phyloP scores from a whole-genome alignment of 345 rosid species.

The Aurinia saxatilis region DNA sequence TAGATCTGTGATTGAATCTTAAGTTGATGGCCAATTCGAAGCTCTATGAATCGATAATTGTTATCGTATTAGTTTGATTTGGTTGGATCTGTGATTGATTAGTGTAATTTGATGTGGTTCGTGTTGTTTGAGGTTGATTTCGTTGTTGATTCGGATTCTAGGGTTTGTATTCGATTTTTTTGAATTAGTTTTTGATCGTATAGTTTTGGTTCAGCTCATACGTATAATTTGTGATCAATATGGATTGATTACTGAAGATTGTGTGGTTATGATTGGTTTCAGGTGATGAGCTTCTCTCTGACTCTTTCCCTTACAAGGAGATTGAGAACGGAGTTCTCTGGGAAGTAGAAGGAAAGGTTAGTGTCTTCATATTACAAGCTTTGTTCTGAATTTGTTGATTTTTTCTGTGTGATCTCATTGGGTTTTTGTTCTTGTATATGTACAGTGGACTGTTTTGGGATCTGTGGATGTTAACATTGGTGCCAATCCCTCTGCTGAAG shows the following conservation, averaged over 20 bases:
- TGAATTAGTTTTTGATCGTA: neutral
- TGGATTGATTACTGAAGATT: no score
- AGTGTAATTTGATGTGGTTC: neutral
- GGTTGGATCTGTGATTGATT: slow-evolving; percentile 10
- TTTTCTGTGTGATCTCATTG: neutral
- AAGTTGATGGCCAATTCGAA: neutral
- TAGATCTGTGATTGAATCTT: slow-evolving; percentile 9
- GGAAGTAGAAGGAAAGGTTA: slow-evolving; percentile 95
- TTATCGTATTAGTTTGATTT: neutral
- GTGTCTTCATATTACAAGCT: neutral
- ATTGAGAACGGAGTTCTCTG: slow-evolving; percentile 59
- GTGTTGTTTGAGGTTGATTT: neutral
- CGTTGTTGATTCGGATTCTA: neutral
- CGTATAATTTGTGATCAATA: no score
- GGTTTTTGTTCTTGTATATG: neutral
- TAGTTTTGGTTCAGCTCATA: no score
- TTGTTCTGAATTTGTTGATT: neutral
- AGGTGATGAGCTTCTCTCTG: slow-evolving; percentile 96
- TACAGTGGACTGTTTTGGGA: slow-evolving; percentile 83
- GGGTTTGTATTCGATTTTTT: neutral
- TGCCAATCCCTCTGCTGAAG: slow-evolving; percentile 98
- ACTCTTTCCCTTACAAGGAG: slow-evolving; percentile 92
- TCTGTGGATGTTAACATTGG: slow-evolving; percentile 75
- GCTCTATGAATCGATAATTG: neutral
- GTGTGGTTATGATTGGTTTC: slow-evolving; percentile 4